Evolutionary conservation across 371 early-diverging fungal genomes (phyloP).

Genomic region (Haplosporangium sp.): DNA sequence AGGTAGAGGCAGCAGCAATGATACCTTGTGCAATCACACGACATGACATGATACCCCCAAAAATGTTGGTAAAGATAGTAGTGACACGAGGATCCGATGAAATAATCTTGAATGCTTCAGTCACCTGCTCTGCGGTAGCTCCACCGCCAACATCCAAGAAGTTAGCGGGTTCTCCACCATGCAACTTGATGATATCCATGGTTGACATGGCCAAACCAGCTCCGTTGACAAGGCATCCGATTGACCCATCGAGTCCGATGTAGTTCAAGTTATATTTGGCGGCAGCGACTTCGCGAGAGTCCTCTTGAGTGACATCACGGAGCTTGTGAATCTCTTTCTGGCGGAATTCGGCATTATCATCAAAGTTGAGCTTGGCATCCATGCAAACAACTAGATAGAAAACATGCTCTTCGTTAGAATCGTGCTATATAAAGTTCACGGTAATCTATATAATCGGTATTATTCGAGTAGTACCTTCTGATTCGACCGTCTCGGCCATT

Average conservation of each 20-base stretch:
- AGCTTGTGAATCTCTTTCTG: slow-evolving; percentile 91
- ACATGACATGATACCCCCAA: slow-evolving; percentile 99
- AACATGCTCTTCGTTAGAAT: too few species aligned
- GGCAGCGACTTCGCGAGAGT: slow-evolving; percentile 97
- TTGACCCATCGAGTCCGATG: slow-evolving; percentile 96
- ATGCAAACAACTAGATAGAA: slow-evolving; percentile 76
- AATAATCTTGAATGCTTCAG: slow-evolving; percentile 98
- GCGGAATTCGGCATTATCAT: slow-evolving; percentile 98
- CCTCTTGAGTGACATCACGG: slow-evolving; percentile 96
- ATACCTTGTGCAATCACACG: slow-evolving; percentile 98
- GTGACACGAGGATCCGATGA: slow-evolving; percentile 93
- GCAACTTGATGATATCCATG: slow-evolving; percentile 98
- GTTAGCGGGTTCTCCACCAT: slow-evolving; percentile 99
- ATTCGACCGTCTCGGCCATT: slow-evolving; percentile 89
- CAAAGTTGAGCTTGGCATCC: slow-evolving; percentile 97
- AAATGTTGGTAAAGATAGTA: slow-evolving; percentile 99
- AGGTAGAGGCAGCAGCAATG: slow-evolving; percentile 92
- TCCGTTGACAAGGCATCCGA: slow-evolving; percentile 93
- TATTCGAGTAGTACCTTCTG: slow-evolving; percentile 73
- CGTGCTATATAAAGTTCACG: too few species aligned
- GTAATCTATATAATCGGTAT: too few species aligned
- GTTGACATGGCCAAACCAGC: slow-evolving; percentile 99
- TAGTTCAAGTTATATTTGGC: slow-evolving; percentile 98
- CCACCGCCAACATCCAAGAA: slow-evolving; percentile 99
- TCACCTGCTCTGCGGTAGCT: slow-evolving; percentile 95